A percentile compares a stretch with the other conserved stretches of the same genome.
Evolutionary conservation across 2,329 filamentous ascomycete genomes (phyloP).

Genomic region (Annulohypoxylon truncatum): DNA sequence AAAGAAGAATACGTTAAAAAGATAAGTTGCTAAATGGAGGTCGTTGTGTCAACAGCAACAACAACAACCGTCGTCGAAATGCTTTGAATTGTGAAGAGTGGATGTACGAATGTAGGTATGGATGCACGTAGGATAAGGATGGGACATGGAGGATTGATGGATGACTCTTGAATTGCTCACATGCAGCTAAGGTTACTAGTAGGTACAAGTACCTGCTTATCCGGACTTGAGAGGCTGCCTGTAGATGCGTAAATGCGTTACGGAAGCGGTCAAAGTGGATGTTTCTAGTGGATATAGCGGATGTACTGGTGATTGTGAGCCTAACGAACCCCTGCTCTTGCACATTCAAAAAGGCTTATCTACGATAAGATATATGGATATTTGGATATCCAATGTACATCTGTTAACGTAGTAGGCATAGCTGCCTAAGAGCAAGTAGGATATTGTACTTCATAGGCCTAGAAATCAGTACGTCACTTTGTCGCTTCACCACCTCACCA

Average conservation of each 20-base stretch:
- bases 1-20: conserved; percentile 23
- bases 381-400: background rate
- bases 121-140: background rate
- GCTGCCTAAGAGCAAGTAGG: conserved; percentile 6
- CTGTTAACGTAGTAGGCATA: conserved; percentile 9
- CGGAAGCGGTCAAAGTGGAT: conserved; percentile 43
- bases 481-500: conserved; percentile 2
- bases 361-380: conserved; percentile 25
- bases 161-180: conserved; percentile 38
- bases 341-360: conserved; percentile 31
- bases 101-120: background rate
- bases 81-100: conserved; percentile 33
- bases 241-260: conserved; percentile 12
- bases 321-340: conserved; percentile 17
- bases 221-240: conserved; percentile 27
- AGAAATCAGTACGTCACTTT: background rate
- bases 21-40: conserved; percentile 19
- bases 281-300: conserved; percentile 1
- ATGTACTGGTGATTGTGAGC: background rate
- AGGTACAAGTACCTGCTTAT: conserved; percentile 26
- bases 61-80: conserved; percentile 11
- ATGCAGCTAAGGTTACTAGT: conserved; percentile 32
- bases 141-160: conserved; percentile 17
- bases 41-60: conserved; percentile 23
- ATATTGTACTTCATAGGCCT: background rate